These are phyloP conservation scores for Alloascoidea africana DNA, from an alignment of 805 yeast genomes.

Conservation along the genomic window DNA sequence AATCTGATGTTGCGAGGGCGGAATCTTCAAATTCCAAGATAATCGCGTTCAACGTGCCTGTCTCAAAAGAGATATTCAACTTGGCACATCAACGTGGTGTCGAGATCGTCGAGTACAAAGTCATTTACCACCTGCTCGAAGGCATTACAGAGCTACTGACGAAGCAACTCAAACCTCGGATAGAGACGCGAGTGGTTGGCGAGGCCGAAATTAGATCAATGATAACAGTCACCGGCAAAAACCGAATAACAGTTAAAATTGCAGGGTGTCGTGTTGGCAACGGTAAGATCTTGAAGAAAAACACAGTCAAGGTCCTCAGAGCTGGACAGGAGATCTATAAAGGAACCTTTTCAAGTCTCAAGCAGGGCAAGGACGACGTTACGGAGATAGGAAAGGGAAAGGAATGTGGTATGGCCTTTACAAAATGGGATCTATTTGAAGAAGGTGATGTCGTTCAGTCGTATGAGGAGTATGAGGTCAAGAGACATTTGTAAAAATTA, in stretches of 20 bases:
- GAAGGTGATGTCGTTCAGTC: conserved; percentile 67
- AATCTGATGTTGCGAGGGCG: conserved; percentile 53
- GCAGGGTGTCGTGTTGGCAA: conserved; percentile 79
- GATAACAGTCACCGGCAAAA: conserved; percentile 50
- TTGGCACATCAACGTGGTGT: conserved; percentile 47
- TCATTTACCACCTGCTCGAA: conserved; percentile 81
- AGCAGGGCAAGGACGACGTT: conserved; percentile 71
- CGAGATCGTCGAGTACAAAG: conserved; percentile 46
- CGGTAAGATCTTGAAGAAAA: conserved; percentile 51
- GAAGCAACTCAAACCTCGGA: conserved; percentile 43
- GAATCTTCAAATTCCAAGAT: conserved; percentile 57
- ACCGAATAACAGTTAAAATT: conserved; percentile 33
- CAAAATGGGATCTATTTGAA: conserved; percentile 46
- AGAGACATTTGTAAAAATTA: conserved; percentile 31
- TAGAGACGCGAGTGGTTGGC: conserved; percentile 49
- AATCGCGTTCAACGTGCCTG: conserved; percentile 60
- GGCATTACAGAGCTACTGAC: conserved; percentile 58
- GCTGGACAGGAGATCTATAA: conserved; percentile 28
- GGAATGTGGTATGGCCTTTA: conserved; percentile 78
- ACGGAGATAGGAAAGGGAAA: conserved; percentile 65
- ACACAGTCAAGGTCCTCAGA: conserved; percentile 42
- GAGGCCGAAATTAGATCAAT: conserved; percentile 57
- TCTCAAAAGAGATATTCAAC: conserved; percentile 45
- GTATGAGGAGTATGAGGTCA: conserved; percentile 47
- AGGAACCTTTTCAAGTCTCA: conserved; percentile 59